These are phyloP conservation scores for Calonectria hawksworthii DNA, from an alignment of 2,329 filamentous ascomycete genomes.

Conservation along the genomic window DNA sequence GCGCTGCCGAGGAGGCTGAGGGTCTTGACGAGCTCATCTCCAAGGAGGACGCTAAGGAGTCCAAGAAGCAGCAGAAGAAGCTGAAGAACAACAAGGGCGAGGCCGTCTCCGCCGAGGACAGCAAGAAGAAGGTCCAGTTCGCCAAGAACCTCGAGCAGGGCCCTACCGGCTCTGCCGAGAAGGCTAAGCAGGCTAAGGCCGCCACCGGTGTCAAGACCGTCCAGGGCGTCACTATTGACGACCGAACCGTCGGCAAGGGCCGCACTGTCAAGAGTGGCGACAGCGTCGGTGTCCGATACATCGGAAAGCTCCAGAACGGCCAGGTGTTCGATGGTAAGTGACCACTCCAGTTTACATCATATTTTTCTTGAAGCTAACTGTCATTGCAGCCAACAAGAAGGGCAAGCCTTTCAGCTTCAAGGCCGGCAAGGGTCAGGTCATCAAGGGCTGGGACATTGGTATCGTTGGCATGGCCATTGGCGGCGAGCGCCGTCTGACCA, in stretches of 20 bases:
- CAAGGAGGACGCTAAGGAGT: constrained; percentile 84
- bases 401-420: constrained; percentile 98
- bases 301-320: constrained; percentile 94
- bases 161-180: constrained; percentile 79
- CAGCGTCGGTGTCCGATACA: constrained; percentile 95
- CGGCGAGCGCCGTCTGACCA: constrained; percentile 91
- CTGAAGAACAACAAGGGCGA: constrained; percentile 98
- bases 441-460: constrained; percentile 99
- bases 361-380: constrained; percentile 38
- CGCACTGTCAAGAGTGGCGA: constrained; percentile 90
- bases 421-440: constrained; percentile 93
- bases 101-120: constrained; percentile 74
- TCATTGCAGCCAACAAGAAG: constrained; percentile 89
- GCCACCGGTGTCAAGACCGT: constrained; percentile 81
- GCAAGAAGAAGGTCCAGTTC: constrained; percentile 92
- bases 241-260: constrained; percentile 92
- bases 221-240: constrained; percentile 91
- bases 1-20: constrained; percentile 81
- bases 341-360: background rate
- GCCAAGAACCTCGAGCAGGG: constrained; percentile 99
- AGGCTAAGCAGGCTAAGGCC: constrained; percentile 59
- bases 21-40: constrained; percentile 88
- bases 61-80: constrained; percentile 99
- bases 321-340: constrained; percentile 93
- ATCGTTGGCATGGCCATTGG: constrained; percentile 92